These are phyloP conservation scores for Metschnikowia sp. DNA, from an alignment of 805 yeast species.

Conservation along the genomic window DNA sequence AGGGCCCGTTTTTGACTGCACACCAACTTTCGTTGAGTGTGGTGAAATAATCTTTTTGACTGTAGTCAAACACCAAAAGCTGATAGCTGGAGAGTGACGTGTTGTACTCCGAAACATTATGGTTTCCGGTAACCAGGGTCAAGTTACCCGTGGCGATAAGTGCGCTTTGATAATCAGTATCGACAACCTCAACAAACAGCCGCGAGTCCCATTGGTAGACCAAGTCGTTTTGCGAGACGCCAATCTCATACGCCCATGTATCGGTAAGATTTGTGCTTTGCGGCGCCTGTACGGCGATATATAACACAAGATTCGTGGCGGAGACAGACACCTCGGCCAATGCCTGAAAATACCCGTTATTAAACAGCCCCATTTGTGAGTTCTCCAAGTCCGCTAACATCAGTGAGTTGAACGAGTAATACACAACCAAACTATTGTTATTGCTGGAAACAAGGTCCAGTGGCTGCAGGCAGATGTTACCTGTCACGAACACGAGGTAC, in stretches of 20 bases:
- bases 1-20: conserved; percentile 60
- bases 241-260: conserved; percentile 64
- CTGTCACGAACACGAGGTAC: conserved; percentile 47
- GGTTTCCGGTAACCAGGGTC: conserved; percentile 14
- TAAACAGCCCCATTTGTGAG: conserved; percentile 28
- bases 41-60: conserved; percentile 31
- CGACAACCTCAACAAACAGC: conserved; percentile 55
- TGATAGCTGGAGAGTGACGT: conserved; percentile 30
- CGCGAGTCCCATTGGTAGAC: conserved; percentile 68
- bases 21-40: conserved; percentile 60
- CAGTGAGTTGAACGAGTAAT: conserved; percentile 36
- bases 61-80: conserved; percentile 47
- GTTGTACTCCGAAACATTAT: conserved; percentile 17
- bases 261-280: conserved; percentile 33
- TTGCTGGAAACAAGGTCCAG: conserved; percentile 15
- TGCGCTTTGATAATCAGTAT: conserved; percentile 67
- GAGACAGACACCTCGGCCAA: conserved; percentile 31
- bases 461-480: conserved; percentile 46
- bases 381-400: conserved; percentile 29
- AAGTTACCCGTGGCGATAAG: conserved; percentile 60
- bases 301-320: conserved; percentile 18
- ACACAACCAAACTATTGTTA: conserved; percentile 32
- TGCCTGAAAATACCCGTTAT: conserved; percentile 39
- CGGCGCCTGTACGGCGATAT: conserved; percentile 41
- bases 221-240: conserved; percentile 59